Evolutionary conservation across 176 grass and related monocot species (phyloP).

Genomic region (Paspalum notatum): DNA sequence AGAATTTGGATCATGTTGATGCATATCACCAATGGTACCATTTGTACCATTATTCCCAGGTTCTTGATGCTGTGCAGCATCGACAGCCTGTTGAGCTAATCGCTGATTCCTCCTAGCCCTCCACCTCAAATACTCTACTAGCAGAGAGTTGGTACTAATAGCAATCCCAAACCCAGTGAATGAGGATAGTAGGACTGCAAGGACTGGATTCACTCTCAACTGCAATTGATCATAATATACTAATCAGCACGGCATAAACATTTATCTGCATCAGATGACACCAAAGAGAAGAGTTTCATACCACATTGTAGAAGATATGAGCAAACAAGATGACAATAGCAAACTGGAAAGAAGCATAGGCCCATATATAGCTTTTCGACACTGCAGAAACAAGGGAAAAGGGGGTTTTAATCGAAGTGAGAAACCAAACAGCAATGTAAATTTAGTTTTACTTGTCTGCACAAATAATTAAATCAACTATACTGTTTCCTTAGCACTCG

Average conservation of each 20-base stretch:
- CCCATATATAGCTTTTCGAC: conserved; percentile 85
- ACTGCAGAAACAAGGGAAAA: conserved; percentile 53
- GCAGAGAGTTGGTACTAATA: conserved; percentile 84
- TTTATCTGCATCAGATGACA: conserved; percentile 17
- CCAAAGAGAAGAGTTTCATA: conserved; percentile 45
- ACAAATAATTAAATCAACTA: conserved; percentile 5
- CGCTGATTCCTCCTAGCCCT: conserved; percentile 64
- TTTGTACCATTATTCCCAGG: conserved; percentile 31
- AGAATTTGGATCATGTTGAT: conserved; percentile 50
- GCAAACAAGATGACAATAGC: conserved; percentile 95
- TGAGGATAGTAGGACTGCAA: conserved; percentile 80
- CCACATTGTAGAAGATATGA: conserved; percentile 92
- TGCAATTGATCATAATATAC: conserved; percentile 46
- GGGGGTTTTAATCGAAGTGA: neutral
- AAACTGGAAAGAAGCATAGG: conserved; percentile 97
- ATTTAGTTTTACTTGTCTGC: neutral
- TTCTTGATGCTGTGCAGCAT: conserved; percentile 33
- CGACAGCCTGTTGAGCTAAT: conserved; percentile 32
- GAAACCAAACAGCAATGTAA: neutral
- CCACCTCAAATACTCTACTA: conserved; percentile 82
- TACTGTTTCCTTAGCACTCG: neutral
- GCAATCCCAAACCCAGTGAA: conserved; percentile 97
- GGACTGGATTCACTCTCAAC: conserved; percentile 68
- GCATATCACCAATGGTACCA: conserved; percentile 35
- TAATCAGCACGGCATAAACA: conserved; percentile 18